phyloP scores from a whole-genome alignment of 345 rosid species.

The Crucihimalaya himalaica region DNA sequence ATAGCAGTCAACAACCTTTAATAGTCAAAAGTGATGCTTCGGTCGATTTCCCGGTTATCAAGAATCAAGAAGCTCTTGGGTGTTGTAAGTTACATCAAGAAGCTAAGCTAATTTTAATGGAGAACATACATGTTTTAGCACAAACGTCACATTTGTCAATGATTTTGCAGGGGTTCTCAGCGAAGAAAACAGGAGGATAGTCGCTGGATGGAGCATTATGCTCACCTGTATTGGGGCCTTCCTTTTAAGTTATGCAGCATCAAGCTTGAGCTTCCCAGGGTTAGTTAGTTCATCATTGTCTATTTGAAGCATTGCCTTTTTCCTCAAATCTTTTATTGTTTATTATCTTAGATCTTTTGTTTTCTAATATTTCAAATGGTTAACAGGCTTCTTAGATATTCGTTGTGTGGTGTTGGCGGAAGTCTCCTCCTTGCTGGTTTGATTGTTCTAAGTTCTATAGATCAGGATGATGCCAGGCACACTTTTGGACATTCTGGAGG shows the following conservation, averaged over 20 bases:
- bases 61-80: conserved; percentile 56
- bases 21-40: conserved; percentile 41
- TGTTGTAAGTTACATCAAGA: conserved; percentile 48
- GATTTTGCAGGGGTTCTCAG: conserved; percentile 49
- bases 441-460: conserved; percentile 64
- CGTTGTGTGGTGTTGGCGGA: conserved; percentile 76
- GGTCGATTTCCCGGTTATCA: conserved; percentile 45
- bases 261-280: conserved; percentile 71
- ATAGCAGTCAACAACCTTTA: conserved; percentile 48
- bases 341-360: background rate
- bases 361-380: background rate
- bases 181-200: conserved; percentile 65
- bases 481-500: conserved; percentile 94
- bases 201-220: conserved; percentile 95
- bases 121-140: conserved; percentile 14
- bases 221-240: conserved; percentile 71
- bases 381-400: conserved; percentile 57
- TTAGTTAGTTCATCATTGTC: conserved; percentile 44
- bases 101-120: background rate
- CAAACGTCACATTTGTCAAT: background rate
- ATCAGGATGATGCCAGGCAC: conserved; percentile 90
- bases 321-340: conserved; percentile 1
- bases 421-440: conserved; percentile 70
- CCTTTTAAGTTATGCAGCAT: conserved; percentile 72
- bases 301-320: conserved; percentile 7